Conservation (phyloP, 148 eudicot species). For the Arbutus unedo region DNA sequence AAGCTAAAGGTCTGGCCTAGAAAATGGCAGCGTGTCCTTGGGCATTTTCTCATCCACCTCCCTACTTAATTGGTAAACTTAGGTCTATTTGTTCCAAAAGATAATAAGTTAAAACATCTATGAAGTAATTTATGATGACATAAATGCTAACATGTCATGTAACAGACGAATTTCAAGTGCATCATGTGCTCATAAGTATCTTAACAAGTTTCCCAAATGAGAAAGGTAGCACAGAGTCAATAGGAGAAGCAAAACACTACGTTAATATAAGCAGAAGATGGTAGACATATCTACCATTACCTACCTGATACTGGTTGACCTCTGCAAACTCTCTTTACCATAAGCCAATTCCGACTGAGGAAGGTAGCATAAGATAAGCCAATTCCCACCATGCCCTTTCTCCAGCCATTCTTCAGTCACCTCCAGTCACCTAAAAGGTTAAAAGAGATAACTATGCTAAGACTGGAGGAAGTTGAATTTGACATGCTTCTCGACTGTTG, state of each 20-base stretch:
- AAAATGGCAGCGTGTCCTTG: background rate
- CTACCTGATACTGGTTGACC: background rate
- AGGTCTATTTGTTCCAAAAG: background rate
- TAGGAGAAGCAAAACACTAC: background rate
- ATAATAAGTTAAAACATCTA: too few relatives aligned
- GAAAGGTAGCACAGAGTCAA: background rate
- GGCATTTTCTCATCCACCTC: background rate
- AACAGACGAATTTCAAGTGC: background rate
- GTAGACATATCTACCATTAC: background rate
- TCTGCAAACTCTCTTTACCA: background rate
- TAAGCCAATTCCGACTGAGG: background rate
- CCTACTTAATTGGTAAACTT: background rate
- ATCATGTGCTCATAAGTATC: background rate
- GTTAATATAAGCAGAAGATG: background rate
- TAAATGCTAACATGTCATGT: background rate
- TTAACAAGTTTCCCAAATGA: background rate
- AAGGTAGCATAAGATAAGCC: background rate
- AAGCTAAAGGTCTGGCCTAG: background rate
- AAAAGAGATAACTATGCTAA: background rate
- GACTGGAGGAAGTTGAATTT: background rate
- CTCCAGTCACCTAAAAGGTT: background rate
- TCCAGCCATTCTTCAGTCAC: background rate
- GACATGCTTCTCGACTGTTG: background rate
- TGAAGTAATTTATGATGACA: too few relatives aligned
- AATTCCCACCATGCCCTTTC: constrained; percentile 6